Evolutionary conservation across 805 yeast species (phyloP), one percentile per base, ranked within the genome.

Genomic region (Candida corydali): DNA sequence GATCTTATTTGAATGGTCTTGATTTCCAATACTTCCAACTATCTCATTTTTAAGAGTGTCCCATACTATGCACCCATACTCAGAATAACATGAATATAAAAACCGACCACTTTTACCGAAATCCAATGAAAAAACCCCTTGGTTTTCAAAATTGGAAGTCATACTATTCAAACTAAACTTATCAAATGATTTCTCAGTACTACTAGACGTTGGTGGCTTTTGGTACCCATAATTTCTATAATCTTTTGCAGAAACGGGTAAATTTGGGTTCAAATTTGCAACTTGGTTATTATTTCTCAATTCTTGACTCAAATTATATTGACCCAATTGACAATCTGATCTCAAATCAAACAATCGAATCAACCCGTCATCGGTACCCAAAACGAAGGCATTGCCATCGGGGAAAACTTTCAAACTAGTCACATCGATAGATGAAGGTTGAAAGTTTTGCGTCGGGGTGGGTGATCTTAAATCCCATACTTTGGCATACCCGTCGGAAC

Each of bases 291-390:
- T 35, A 30, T 38, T 38, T 26, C 32, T 24, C n/a, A 38, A 35
- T 26, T 44, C 38, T 23, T 35, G 23, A 10, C 32, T 17, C 15
- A 49, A 34, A 10, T 50, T 58, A 55, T 78, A 86, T 12, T 49
- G 54, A 7, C 77, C 70, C 29, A 87, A 52, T 44, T 75, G 80
- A 44, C 93, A 77, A 52, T 85, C 95, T 1, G 88, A 70, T 43
- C 96, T 69, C 30, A 86, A 57, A 54, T 88, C 97, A 56, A 76
- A 83, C 38, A 86, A 58, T 40, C 84, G 69, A 17, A 85, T 64
- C 0, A 70, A 55, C 3, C 91, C 89, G 54, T 85, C 94, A 51
- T 87, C 96, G 30, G 83, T 73, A 1, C 96, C 96, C 2, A 82
- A 70, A 0, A 75, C 76, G 47, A 88, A 77, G 1, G 86, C 71